Conservation (phyloP, 163 green algal genomes). For the Scenedesmus sp. region DNA sequence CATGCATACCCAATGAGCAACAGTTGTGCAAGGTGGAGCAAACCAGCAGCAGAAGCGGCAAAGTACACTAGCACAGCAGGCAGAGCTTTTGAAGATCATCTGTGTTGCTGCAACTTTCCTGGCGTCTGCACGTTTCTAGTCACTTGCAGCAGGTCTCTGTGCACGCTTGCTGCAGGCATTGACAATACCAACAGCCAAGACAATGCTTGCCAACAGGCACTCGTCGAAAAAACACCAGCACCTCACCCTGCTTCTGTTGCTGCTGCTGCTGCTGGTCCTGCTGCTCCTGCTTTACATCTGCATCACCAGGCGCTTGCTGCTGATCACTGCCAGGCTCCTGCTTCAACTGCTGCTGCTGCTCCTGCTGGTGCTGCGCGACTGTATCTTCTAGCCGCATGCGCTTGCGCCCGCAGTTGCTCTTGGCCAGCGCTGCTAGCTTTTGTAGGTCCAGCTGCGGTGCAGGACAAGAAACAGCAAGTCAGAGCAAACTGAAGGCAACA, state of each 20-base stretch:
- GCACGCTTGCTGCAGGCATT: too few species aligned
- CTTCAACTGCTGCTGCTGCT: constrained; percentile 17
- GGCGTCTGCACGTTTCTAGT: too few species aligned
- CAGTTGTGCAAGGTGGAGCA: not conserved
- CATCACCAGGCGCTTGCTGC: not conserved
- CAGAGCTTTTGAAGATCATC: too few species aligned
- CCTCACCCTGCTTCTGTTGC: not conserved
- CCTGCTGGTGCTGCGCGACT: constrained; percentile 44
- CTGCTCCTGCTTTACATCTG: constrained; percentile 15
- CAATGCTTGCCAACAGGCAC: not conserved
- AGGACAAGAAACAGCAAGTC: not conserved
- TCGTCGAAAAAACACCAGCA: not conserved
- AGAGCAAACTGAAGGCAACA: not conserved
- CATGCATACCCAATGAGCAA: too few species aligned
- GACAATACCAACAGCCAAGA: not conserved
- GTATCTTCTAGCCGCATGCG: constrained; percentile 39
- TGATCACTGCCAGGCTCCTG: not conserved
- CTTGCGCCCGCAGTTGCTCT: constrained; percentile 37
- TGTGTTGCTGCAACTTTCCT: too few species aligned
- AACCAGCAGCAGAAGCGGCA: not conserved
- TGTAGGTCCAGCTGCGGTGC: constrained; percentile 35
- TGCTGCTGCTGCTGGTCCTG: not conserved
- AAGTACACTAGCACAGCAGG: not conserved
- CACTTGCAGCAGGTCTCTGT: too few species aligned
- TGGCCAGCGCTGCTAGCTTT: constrained; percentile 35